Base-by-base conservation (phyloP, 2,329 filamentous ascomycete species). In the Pseudogymnoascus sp. region DNA sequence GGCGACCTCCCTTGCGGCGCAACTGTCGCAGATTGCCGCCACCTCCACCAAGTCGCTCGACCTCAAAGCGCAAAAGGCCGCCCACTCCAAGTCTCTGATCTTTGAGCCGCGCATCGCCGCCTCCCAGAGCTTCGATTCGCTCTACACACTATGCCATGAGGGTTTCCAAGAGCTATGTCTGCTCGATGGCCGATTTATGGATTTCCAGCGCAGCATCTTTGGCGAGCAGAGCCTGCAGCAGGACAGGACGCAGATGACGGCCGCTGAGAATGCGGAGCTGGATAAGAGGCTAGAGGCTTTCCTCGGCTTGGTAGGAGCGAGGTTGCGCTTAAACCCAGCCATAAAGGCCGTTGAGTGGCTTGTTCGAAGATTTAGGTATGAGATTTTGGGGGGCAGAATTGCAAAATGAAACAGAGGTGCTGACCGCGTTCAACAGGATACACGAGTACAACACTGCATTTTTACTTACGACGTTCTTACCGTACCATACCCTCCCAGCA, bases 311-410 rank as follows among this genome's bases (percentile, higher is more conserved):
- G 86, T 89, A 9, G 88, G 90, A 21, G 85, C 87, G 27, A 84
- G 88, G 40, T 73, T 99, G 67, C 81, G 93, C 65, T 79, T 99
- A 33, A 92, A 88, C 77, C 93, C 94, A 40, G 91, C 90, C 0
- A 84, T 96, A 61, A 96, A 95, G 76, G 87, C 92, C 13, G 81
- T 97, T 37, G 95, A 99, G 78, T 99, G 94, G 94, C 82, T 99
- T 55, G 83, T 99, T 61, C 82, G 94, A 70, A 83, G 93, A 70
- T 99, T 97, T 71, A 86, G 87, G 91, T 95, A 78, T 65, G 81
- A 69, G 36, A 63, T 45, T 63, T 61, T 58, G 13, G 18, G 21
- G 8, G 29, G 15, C 15, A 40, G 45, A 48, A 37, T 29, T 29
- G 45, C 45, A 52, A 52, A 33, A 33, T 52, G 8, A n/a, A 31